These are phyloP conservation scores for Ceratobasidium papillatum DNA, from an alignment of 1,284 basidiomycete genomes.

Conservation along the genomic window DNA sequence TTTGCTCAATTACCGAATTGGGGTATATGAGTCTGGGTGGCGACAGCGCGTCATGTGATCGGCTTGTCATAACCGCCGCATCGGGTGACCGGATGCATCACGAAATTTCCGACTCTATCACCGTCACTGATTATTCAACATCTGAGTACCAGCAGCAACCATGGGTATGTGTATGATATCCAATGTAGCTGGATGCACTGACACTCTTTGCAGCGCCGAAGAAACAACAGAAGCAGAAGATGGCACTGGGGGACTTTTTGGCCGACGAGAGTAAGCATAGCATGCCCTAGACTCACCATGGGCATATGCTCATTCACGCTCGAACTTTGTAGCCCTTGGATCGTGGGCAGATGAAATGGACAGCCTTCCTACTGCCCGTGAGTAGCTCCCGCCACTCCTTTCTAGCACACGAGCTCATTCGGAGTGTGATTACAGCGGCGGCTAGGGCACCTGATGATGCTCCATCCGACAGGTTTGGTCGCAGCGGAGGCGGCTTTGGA, in stretches of 20 bases:
- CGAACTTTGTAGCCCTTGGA: conserved; percentile 66
- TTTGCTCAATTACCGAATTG: conserved; percentile 1
- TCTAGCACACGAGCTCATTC: conserved; percentile 24
- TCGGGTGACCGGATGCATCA: conserved; percentile 35
- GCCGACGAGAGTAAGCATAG: conserved; percentile 76
- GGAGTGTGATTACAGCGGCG: conserved; percentile 54
- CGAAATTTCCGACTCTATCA: conserved; percentile 38
- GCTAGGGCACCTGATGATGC: conserved; percentile 50
- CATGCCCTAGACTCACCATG: conserved; percentile 45
- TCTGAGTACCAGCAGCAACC: conserved; percentile 19
- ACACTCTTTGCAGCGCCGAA: conserved; percentile 69
- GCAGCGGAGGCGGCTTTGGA: conserved; percentile 42
- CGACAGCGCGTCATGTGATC: not conserved
- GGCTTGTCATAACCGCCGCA: conserved; percentile 2
- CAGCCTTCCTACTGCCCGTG: conserved; percentile 85
- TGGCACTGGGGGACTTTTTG: conserved; percentile 89
- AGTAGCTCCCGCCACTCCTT: conserved; percentile 53
- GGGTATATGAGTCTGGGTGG: conserved; percentile 9
- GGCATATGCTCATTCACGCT: conserved; percentile 29
- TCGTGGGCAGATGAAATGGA: conserved; percentile 99
- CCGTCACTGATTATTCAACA: conserved; percentile 24
- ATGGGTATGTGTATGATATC: conserved; percentile 5
- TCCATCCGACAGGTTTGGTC: conserved; percentile 40
- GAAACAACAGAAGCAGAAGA: conserved; percentile 78
- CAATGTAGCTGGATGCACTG: not conserved